A percentile compares a stretch with the other conserved stretches of the same genome.
Evolutionary conservation across 1,139 yeast genomes (phyloP).

Genomic region (Hyphopichia burtonii): DNA sequence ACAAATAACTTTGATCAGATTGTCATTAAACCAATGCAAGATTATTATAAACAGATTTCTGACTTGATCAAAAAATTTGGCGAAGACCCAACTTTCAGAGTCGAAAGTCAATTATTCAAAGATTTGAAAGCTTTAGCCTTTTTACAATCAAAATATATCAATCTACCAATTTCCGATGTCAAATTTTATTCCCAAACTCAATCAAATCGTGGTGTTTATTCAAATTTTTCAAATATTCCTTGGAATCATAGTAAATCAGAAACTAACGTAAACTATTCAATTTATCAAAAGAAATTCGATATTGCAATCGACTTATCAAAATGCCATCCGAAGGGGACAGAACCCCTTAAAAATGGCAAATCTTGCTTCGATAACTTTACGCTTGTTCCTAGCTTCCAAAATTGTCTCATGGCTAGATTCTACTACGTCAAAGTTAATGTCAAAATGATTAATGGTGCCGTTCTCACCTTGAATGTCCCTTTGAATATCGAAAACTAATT

Average conservation of each 20-base stretch:
- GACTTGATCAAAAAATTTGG: slow-evolving; percentile 34
- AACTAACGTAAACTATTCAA: slow-evolving; percentile 14
- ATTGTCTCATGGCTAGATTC: slow-evolving; percentile 52
- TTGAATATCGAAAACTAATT: slow-evolving; percentile 27
- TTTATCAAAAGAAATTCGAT: slow-evolving; percentile 28
- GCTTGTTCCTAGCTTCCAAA: slow-evolving; percentile 57
- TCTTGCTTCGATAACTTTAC: slow-evolving; percentile 30
- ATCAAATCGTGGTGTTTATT: slow-evolving; percentile 19
- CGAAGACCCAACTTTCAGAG: slow-evolving; percentile 27
- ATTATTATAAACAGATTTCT: slow-evolving; percentile 27
- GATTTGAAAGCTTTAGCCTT: slow-evolving; percentile 39
- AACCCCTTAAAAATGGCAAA: slow-evolving; percentile 18
- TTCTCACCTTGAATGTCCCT: slow-evolving; percentile 38
- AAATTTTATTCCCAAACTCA: slow-evolving; percentile 13
- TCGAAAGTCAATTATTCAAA: slow-evolving; percentile 36
- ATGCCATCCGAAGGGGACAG: slow-evolving; percentile 26
- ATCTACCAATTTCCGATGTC: slow-evolving; percentile 18
- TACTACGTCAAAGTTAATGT: slow-evolving; percentile 41
- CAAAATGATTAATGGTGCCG: slow-evolving; percentile 31
- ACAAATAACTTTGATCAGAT: slow-evolving; percentile 30
- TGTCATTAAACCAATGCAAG: slow-evolving; percentile 30
- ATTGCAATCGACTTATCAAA: slow-evolving; percentile 24
- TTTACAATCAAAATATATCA: slow-evolving; percentile 33
- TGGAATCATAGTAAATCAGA: slow-evolving; percentile 19
- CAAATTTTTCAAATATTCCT: slow-evolving; percentile 19